Evolutionary conservation across 1,284 basidiomycete species (phyloP).

Genomic region (Melanopsichium pennsylvanicum): DNA sequence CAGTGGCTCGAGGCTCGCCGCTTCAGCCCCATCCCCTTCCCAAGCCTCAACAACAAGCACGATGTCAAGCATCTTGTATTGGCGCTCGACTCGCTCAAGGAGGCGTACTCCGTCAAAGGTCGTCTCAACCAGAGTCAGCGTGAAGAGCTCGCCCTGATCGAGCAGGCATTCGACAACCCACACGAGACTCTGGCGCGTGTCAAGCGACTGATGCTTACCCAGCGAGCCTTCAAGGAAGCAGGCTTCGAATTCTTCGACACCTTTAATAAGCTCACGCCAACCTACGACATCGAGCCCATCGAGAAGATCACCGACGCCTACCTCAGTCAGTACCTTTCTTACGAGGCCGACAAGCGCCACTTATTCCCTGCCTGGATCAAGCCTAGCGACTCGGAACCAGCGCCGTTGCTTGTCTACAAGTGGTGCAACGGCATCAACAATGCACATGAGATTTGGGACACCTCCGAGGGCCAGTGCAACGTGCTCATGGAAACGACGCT

Average conservation of each 20-base stretch:
- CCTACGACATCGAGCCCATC: conserved; percentile 65
- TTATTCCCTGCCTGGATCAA: conserved; percentile 66
- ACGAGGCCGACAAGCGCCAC: conserved; percentile 66
- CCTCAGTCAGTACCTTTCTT: conserved; percentile 64
- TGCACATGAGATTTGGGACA: conserved; percentile 63
- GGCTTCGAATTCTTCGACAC: conserved; percentile 66
- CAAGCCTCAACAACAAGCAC: conserved; percentile 65
- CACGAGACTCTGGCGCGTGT: conserved; percentile 65
- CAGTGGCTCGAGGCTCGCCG: conserved; percentile 65
- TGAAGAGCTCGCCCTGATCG: conserved; percentile 65
- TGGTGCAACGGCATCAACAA: conserved; percentile 66
- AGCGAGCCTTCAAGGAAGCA: conserved; percentile 65
- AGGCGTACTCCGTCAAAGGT: conserved; percentile 64
- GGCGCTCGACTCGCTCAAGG: conserved; percentile 64
- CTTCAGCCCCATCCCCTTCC: conserved; percentile 66
- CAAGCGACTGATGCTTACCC: conserved; percentile 65
- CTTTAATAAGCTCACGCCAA: conserved; percentile 62
- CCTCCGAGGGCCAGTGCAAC: conserved; percentile 62
- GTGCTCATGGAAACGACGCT: conserved; percentile 66
- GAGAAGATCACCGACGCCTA: conserved; percentile 66
- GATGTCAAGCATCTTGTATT: conserved; percentile 64
- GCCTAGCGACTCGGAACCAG: conserved; percentile 64
- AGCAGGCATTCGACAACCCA: conserved; percentile 66
- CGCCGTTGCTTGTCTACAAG: conserved; percentile 65
- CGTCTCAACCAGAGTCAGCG: conserved; percentile 65